Conservation (phyloP, 345 rosid species). For the Excoecaria agallocha region DNA sequence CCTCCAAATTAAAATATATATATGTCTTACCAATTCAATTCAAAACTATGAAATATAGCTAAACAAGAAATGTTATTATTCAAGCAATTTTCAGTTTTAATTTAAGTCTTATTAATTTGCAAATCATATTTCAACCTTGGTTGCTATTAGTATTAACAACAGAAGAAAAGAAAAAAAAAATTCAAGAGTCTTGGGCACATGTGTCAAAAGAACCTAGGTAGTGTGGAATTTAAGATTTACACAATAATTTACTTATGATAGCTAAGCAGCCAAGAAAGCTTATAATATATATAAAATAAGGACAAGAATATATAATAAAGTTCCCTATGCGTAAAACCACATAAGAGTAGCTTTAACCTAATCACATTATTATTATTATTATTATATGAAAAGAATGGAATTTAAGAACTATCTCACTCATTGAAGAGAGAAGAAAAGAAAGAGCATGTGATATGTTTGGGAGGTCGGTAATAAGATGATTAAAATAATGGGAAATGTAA, state of each 20-base stretch:
- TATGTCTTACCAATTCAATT: no score
- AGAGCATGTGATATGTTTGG: conserved; percentile 51
- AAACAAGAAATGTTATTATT: no score
- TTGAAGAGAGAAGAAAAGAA: conserved; percentile 19
- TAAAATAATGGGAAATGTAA: not conserved
- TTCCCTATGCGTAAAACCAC: not conserved
- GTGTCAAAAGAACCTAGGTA: not conserved
- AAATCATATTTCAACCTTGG: not conserved
- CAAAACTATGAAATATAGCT: no score
- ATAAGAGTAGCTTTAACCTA: not conserved
- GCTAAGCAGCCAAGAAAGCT: not conserved
- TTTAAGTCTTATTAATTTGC: not conserved
- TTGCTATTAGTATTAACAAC: not conserved
- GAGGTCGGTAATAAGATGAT: conserved; percentile 49
- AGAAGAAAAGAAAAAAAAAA: not conserved
- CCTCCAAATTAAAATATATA: no score
- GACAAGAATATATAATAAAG: not conserved
- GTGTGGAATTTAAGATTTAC: not conserved
- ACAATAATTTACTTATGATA: not conserved
- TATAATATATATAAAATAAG: no score
- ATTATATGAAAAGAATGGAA: not conserved
- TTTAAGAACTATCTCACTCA: conserved; percentile 22
- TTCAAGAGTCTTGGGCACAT: not conserved
- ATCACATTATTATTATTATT: not conserved
- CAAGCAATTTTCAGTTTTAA: not conserved